Evolutionary conservation across 1,284 basidiomycete species (phyloP), one percentile per base, ranked within the genome.

Genomic region (Fomitiporia mediterranea): DNA sequence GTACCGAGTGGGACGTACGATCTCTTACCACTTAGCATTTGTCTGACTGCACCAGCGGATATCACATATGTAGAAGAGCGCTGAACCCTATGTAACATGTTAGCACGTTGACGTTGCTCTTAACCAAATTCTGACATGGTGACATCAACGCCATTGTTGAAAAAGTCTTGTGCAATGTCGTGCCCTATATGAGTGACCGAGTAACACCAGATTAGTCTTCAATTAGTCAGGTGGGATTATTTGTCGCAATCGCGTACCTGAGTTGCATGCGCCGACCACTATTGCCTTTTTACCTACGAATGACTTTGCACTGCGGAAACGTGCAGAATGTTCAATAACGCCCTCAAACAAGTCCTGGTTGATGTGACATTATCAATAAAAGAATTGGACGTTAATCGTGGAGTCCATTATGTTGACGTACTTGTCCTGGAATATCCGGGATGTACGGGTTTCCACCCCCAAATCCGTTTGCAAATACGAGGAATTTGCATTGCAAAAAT

Each of bases 251-350:
- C 30, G 15, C 28, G 4, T 9, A 21, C 5, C 68, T 70, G 74
- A 74, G 34, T 69, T 76, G 49, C 73, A 73, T 42, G 73, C 70
- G 38, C 77, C 77, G 1, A 80, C 67, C 8, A 79, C 66, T 15
- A 77, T 63, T 6, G 70, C 76, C 53, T 70, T 70, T 61, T 77
- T 78, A 3, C 73, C 74, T n/a, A 62, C 53, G 63, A 70, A 74
- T 40, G 72, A 68, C 4, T 63, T 62, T 0, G 72, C 74, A 2
- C 67, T 65, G 1, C 60, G 66, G 62, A 71, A 73, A 34, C 66
- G 52, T 5, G 68, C 67, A 11, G 78, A 74, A 61, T 80, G 77
- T 3, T 76, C 58, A n/a, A 66, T 60, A 35, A 43, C 60, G 25
- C 72, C 72, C 8, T 57, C 62, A 63, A 70, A 74, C 15, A 61